phyloP scores from a whole-genome alignment of 345 rosid genomes.

The Euphorbia tirucalli region DNA sequence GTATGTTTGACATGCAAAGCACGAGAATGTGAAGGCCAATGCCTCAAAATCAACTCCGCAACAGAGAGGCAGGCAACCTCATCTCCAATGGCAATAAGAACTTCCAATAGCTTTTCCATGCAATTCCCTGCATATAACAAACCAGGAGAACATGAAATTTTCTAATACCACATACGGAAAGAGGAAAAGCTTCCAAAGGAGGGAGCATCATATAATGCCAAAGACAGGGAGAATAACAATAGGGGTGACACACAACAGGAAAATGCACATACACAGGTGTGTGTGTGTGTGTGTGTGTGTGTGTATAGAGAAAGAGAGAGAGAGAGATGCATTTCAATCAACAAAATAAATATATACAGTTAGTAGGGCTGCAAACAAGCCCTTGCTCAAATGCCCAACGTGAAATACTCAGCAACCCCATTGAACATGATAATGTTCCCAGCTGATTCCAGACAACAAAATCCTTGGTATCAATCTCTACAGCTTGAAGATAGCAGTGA shows the following conservation, averaged over 20 bases:
- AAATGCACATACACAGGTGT: background rate
- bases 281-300: no score
- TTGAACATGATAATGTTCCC: slow-evolving; percentile 94
- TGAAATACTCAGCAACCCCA: slow-evolving; percentile 82
- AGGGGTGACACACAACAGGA: background rate
- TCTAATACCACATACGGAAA: slow-evolving; percentile 4
- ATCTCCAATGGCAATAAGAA: slow-evolving; percentile 97
- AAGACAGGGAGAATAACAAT: background rate
- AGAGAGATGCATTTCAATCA: background rate
- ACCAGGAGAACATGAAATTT: slow-evolving; percentile 7
- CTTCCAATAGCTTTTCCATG: slow-evolving; percentile 98
- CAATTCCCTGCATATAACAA: slow-evolving; percentile 74
- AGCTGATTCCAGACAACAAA: slow-evolving; percentile 97
- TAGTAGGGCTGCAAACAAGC: slow-evolving; percentile 95
- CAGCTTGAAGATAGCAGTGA: slow-evolving; percentile 93
- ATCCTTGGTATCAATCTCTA: slow-evolving; percentile 93
- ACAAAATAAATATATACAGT: slow-evolving; percentile 52
- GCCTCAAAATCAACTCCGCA: slow-evolving; percentile 89
- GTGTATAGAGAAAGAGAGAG: background rate
- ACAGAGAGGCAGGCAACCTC: slow-evolving; percentile 96
- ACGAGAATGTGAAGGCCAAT: slow-evolving; percentile 98
- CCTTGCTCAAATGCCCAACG: slow-evolving; percentile 99
- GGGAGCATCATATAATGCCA: background rate
- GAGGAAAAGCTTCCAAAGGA: background rate
- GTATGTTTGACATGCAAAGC: slow-evolving; percentile 77